Conservation (phyloP, 768 basidiomycete genomes). For the Coprinellus micaceus region DNA sequence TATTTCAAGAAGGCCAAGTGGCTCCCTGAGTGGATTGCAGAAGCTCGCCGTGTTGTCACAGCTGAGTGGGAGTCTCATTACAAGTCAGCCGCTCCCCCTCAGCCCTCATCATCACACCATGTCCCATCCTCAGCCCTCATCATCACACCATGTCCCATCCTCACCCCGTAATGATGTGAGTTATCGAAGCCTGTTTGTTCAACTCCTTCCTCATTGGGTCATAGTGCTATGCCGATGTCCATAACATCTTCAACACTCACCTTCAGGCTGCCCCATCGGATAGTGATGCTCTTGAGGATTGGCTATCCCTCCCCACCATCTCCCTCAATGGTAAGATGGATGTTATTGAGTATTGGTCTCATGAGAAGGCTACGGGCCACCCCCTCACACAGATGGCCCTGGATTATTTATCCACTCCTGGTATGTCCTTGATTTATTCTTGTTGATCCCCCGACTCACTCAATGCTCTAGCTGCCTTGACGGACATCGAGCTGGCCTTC, state of each 20-base stretch:
- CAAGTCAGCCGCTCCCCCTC: conserved; percentile 14
- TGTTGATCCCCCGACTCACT: conserved; percentile 9
- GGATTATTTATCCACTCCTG: conserved; percentile 9
- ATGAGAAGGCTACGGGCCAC: background rate
- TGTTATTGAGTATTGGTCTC: no score
- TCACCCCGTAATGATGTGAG: background rate
- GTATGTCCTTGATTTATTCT: background rate
- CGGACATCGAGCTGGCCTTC: conserved; percentile 26
- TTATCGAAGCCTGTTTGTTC: conserved; percentile 6
- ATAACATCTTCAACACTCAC: conserved; percentile 1
- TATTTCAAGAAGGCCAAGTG: conserved; percentile 23
- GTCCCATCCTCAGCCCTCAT: background rate
- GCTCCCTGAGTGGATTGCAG: conserved; percentile 23
- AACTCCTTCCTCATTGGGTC: background rate
- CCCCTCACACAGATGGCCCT: conserved; percentile 14
- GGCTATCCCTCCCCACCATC: conserved; percentile 11
- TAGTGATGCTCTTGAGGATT: conserved; percentile 11
- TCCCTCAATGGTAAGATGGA: no score
- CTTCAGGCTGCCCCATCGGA: background rate
- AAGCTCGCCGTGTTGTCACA: conserved; percentile 15
- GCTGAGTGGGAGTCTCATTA: conserved; percentile 18
- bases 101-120: no score
- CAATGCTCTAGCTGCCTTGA: conserved; percentile 20
- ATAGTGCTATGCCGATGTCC: conserved; percentile 7
- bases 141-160: conserved; percentile 12